A percentile compares a stretch with the other conserved stretches of the same genome.
These are phyloP conservation scores for Ceratocystis destructans DNA, from an alignment of 2,329 filamentous ascomycete species.

Conservation along the genomic window DNA sequence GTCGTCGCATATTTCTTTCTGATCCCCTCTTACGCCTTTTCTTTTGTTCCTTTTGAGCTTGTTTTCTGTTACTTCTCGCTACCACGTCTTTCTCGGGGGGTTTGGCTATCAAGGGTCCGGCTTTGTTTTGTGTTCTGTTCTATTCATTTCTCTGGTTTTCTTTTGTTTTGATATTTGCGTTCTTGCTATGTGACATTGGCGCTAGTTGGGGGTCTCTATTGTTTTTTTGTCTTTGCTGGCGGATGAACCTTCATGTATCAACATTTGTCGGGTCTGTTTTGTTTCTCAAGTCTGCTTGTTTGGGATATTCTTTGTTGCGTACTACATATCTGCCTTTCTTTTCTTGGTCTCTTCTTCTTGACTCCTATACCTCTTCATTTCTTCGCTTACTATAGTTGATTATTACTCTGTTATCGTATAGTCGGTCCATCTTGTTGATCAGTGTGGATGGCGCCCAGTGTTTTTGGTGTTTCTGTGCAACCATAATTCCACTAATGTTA, in stretches of 20 bases:
- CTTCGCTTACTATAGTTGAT: neutral
- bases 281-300: neutral
- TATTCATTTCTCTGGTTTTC: neutral
- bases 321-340: neutral
- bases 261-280: constrained; percentile 2
- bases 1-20: neutral
- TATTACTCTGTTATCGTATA: neutral
- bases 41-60: constrained; percentile 1
- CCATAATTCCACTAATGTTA: neutral
- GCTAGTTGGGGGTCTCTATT: constrained; percentile 2
- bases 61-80: constrained; percentile 1
- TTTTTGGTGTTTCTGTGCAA: neutral
- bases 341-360: neutral
- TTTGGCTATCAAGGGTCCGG: neutral
- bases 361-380: constrained; percentile 4
- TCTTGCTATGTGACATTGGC: neutral
- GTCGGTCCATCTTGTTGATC: neutral
- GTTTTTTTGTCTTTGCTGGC: constrained; percentile 5
- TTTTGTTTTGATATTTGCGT: neutral
- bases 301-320: neutral
- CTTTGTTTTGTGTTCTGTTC: neutral
- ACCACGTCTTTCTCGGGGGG: neutral
- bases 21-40: neutral
- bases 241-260: constrained; percentile 2
- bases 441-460: neutral